phyloP scores from a whole-genome alignment of 371 early-diverging fungal species.

The Mortierella sp. region DNA sequence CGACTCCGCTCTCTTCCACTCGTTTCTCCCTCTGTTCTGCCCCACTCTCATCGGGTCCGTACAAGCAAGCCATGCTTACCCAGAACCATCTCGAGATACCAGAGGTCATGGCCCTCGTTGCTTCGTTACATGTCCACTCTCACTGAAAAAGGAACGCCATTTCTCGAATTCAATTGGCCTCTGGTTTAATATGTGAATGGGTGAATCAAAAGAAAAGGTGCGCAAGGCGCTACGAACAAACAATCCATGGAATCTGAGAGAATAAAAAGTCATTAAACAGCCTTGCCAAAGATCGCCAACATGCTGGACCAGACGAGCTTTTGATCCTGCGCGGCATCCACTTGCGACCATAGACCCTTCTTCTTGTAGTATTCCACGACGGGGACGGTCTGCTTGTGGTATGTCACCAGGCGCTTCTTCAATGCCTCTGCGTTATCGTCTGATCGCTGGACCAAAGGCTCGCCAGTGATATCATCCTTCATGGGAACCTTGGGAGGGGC shows the following conservation, averaged over 20 bases:
- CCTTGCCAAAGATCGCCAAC: slow-evolving; percentile 81
- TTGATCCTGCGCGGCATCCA: slow-evolving; percentile 94
- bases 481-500: slow-evolving; percentile 93
- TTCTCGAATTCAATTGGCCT: no score
- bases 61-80: no score
- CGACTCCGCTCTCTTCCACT: no score
- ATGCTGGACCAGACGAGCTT: slow-evolving; percentile 92
- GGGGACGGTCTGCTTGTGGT: slow-evolving; percentile 97
- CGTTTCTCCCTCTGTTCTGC: no score
- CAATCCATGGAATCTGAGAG: not conserved
- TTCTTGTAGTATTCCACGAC: slow-evolving; percentile 97
- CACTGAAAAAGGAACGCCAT: no score
- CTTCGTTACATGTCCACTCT: no score
- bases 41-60: no score
- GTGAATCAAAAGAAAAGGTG: no score
- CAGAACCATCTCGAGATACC: no score
- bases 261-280: slow-evolving; percentile 11
- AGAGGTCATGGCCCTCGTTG: no score
- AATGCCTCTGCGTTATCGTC: slow-evolving; percentile 98
- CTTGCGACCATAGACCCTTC: slow-evolving; percentile 89
- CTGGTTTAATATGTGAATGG: no score
- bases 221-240: no score
- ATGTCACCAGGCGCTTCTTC: slow-evolving; percentile 92
- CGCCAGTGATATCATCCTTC: slow-evolving; percentile 97
- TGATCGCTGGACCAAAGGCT: slow-evolving; percentile 95